Evolutionary conservation across 2,329 filamentous ascomycete genomes (phyloP).

Genomic region (Colletotrichum sp.): DNA sequence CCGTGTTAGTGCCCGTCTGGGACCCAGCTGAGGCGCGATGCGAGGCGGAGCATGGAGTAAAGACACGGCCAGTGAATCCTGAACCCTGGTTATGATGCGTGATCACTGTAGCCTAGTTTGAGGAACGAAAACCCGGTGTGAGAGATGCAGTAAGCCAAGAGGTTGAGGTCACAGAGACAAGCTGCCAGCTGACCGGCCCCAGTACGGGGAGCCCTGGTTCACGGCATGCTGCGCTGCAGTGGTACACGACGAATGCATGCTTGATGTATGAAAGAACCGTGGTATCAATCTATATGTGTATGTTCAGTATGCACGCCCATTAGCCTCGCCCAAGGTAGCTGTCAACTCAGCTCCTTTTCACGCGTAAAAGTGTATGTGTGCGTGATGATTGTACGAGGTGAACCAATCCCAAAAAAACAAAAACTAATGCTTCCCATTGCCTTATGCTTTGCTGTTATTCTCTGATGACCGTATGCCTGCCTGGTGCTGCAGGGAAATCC

Average conservation of each 20-base stretch:
- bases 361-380: not conserved
- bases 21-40: not conserved
- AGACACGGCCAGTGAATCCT: not conserved
- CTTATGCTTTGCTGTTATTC: not conserved
- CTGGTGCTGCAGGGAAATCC: not conserved
- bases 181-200: not conserved
- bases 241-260: not conserved
- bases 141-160: not conserved
- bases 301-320: not conserved
- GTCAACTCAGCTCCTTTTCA: not conserved
- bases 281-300: slow-evolving; percentile 14
- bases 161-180: not conserved
- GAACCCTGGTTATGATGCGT: not conserved
- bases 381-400: not conserved
- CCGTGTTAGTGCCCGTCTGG: not conserved
- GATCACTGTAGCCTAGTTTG: not conserved
- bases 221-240: not conserved
- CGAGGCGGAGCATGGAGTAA: not conserved
- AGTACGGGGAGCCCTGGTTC: not conserved
- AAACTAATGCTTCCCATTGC: not conserved
- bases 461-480: not conserved
- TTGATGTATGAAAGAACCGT: not conserved
- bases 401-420: not conserved
- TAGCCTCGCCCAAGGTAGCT: not conserved
- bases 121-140: not conserved